Conservation (phyloP, 805 yeast species). For the Tetrapisispora fleetii region DNA sequence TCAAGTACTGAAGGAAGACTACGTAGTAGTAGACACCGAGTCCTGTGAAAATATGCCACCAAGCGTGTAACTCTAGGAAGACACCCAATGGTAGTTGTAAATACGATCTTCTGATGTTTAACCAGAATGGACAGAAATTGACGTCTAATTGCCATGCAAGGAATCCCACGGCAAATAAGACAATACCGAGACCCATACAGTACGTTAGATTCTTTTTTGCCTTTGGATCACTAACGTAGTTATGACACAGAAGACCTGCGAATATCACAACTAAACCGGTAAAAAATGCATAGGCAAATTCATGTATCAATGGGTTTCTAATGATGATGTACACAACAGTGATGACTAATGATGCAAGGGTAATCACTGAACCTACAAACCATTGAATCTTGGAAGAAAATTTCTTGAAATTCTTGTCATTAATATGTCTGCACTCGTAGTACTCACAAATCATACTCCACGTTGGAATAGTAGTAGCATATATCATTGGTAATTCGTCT, state of each 20-base stretch:
- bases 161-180: slow-evolving; percentile 63
- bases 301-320: slow-evolving; percentile 83
- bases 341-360: slow-evolving; percentile 46
- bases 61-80: slow-evolving; percentile 83
- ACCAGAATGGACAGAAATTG: slow-evolving; percentile 57
- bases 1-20: slow-evolving; percentile 65
- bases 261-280: slow-evolving; percentile 64
- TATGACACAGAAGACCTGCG: slow-evolving; percentile 42
- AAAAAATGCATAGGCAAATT: slow-evolving; percentile 69
- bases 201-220: slow-evolving; percentile 42
- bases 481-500: slow-evolving; percentile 97
- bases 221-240: slow-evolving; percentile 40
- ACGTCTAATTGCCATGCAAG: slow-evolving; percentile 84
- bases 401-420: not conserved
- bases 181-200: slow-evolving; percentile 51
- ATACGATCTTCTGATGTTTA: slow-evolving; percentile 45
- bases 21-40: slow-evolving; percentile 80
- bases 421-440: not conserved
- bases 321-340: slow-evolving; percentile 64
- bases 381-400: not conserved
- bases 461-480: slow-evolving; percentile 92
- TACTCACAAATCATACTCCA: slow-evolving; percentile 67
- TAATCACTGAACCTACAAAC: slow-evolving; percentile 36
- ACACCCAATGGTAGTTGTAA: slow-evolving; percentile 79
- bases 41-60: slow-evolving; percentile 94